Base-by-base conservation (phyloP, 768 basidiomycete species). In the Russula vinacea region DNA sequence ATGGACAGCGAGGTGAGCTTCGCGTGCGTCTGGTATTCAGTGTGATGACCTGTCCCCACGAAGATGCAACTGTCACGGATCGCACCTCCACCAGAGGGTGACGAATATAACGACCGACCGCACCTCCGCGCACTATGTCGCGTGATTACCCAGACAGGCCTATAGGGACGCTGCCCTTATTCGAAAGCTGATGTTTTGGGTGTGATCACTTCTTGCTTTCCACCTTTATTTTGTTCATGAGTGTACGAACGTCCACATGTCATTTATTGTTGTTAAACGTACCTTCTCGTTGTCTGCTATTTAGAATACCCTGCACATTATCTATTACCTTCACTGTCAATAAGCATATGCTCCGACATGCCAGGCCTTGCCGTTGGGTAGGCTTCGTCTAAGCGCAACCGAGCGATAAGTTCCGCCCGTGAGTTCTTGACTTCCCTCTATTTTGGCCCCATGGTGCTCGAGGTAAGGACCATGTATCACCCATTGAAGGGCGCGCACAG, bases 11-110 rank as follows among this genome's bases (percentile, higher is more conserved):
- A 90, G 77, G 91, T 90, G 68, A 59, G 81, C 70, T 9, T 8
- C 35, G 32, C 13, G 26, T 16, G 29, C 29, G 1, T 62, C 24
- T 49, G 39, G 11, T 37, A 35, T 37, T 37, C 40, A 24, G 19
- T 13, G 26, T 19, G n/a, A 54, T 37, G 26, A 37, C 51, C 13
- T 56, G 39, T 63, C 60, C 58, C 59, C 65, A 54, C 52, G 22
- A 70, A 90, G 88, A 81, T 88, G 83, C 86, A 88, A 73, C 80
- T 83, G 65, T 81, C 83, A 22, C 79, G 88, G 61, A 83, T 88
- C 54, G 80, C 83, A 19, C 79, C 82, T 10, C 77, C 81, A 44
- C 79, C 84, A 17, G 78, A 76, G 33, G 66, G 67, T 47, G 74
- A 73, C n/a, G 70, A 77, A 33, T 75, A 78, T 37, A 76, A 78